Evolutionary conservation across 2,329 filamentous ascomycete genomes (phyloP).

Genomic region (Ceratocystis cubensis): DNA sequence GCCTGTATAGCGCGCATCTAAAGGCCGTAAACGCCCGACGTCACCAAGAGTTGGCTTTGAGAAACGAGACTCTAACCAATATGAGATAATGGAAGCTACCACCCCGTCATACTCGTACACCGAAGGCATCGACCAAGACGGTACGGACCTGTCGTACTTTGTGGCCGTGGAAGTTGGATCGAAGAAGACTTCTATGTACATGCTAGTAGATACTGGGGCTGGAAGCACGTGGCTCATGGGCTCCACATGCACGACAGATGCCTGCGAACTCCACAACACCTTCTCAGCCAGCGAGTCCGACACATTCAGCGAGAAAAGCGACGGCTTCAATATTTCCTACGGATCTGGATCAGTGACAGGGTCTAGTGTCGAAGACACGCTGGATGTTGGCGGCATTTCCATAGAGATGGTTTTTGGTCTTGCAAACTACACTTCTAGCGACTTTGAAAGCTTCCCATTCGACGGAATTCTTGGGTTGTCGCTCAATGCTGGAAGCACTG

Average conservation of each 20-base stretch:
- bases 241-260: constrained; percentile 48
- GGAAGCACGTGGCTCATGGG: constrained; percentile 78
- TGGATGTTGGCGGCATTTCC: constrained; percentile 53
- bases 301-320: constrained; percentile 42
- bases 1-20: not conserved
- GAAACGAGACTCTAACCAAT: constrained; percentile 35
- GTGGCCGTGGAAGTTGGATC: constrained; percentile 46
- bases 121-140: constrained; percentile 49
- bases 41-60: constrained; percentile 21
- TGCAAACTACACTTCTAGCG: constrained; percentile 55
- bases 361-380: constrained; percentile 49
- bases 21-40: constrained; percentile 14
- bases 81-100: constrained; percentile 35
- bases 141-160: constrained; percentile 55
- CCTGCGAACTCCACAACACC: constrained; percentile 57
- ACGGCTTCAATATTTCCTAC: constrained; percentile 56
- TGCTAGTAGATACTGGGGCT: constrained; percentile 55
- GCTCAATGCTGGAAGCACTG: constrained; percentile 44
- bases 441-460: constrained; percentile 69
- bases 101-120: constrained; percentile 37
- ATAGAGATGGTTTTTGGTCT: constrained; percentile 58
- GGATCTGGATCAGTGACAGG: constrained; percentile 66
- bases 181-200: constrained; percentile 40
- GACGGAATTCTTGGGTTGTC: constrained; percentile 78
- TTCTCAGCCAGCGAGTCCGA: constrained; percentile 56